Evolutionary conservation across 768 basidiomycete species (phyloP).

Genomic region (Suillus paluster): DNA sequence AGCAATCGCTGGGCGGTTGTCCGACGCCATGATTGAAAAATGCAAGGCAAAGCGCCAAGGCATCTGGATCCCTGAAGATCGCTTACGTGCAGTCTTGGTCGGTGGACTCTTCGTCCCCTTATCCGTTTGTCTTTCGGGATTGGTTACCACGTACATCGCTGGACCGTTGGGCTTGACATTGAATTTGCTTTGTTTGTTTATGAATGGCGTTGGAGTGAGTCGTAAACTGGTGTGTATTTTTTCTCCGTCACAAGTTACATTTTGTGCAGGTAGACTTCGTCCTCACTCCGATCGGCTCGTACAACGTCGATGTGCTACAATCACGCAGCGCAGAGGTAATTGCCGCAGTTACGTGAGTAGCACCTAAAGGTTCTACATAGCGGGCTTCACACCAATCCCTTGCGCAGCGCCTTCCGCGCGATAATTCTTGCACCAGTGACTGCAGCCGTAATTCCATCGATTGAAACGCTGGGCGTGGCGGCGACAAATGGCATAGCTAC

Average conservation of each 20-base stretch:
- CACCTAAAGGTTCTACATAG: neutral
- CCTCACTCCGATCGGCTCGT: conserved; percentile 58
- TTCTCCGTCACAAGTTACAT: neutral
- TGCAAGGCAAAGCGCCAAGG: conserved; percentile 48
- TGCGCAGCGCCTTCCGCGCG: conserved; percentile 51
- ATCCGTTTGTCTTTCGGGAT: conserved; percentile 49
- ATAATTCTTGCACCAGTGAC: conserved; percentile 47
- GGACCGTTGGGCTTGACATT: conserved; percentile 50
- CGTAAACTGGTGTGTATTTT: neutral
- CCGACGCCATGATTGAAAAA: conserved; percentile 51
- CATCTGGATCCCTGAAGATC: neutral
- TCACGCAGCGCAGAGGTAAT: conserved; percentile 60
- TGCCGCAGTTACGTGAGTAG: conserved; percentile 54
- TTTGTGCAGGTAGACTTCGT: conserved; percentile 51
- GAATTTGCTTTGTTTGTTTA: conserved; percentile 55
- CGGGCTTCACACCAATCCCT: neutral
- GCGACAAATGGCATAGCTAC: conserved; percentile 49
- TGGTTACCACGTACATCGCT: conserved; percentile 50
- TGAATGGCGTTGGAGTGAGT: conserved; percentile 62
- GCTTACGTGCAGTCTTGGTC: conserved; percentile 45
- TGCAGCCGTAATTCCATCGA: conserved; percentile 53
- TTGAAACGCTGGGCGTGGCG: conserved; percentile 52
- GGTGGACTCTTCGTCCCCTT: conserved; percentile 52
- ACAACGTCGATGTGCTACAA: conserved; percentile 60
- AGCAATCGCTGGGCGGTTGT: conserved; percentile 56